A percentile compares a stretch with the other conserved stretches of the same genome.
Evolutionary conservation across 1,284 basidiomycete species (phyloP).

Genomic region (Ganoderma sinense): DNA sequence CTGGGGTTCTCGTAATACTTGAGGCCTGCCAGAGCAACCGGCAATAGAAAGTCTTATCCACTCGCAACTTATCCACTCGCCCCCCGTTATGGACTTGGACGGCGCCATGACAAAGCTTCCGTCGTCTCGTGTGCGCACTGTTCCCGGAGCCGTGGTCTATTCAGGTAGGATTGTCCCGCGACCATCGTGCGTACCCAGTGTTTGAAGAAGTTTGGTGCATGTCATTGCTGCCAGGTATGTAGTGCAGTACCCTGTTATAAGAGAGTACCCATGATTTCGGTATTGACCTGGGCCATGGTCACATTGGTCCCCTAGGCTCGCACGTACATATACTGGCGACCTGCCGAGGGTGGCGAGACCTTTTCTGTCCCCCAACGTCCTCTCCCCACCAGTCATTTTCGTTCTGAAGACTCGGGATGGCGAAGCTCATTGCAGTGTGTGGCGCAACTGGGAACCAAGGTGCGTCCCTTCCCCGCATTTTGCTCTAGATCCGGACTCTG

Average conservation of each 20-base stretch:
- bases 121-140: background rate
- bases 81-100: background rate
- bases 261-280: too few relatives aligned
- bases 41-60: background rate
- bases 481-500: background rate
- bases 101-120: background rate
- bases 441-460: constrained; percentile 37
- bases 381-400: background rate
- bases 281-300: too few relatives aligned
- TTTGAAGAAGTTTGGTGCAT: too few relatives aligned
- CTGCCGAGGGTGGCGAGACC: background rate
- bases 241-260: too few relatives aligned
- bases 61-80: background rate
- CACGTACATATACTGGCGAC: background rate
- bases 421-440: constrained; percentile 31
- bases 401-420: constrained; percentile 15
- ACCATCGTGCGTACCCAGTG: background rate
- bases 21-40: background rate
- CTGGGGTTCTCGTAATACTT: background rate
- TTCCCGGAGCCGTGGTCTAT: background rate
- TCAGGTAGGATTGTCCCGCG: background rate
- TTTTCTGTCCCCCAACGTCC: background rate
- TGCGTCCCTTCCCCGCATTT: background rate
- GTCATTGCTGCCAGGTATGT: too few relatives aligned
- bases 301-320: background rate